Base-by-base conservation (phyloP, 441 rosid species). In the Cnidoscolus chayamansa region DNA sequence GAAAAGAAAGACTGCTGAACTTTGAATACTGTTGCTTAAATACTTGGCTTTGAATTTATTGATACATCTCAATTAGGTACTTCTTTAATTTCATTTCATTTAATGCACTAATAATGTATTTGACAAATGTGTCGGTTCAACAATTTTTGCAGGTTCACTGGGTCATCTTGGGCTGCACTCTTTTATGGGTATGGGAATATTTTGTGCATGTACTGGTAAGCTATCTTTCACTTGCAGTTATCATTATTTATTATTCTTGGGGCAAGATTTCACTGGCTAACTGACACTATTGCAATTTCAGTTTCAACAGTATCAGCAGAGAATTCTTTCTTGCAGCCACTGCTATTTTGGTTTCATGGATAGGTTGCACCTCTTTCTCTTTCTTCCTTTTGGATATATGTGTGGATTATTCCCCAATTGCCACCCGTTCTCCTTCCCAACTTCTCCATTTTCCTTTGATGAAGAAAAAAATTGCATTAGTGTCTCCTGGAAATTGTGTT, bases 101-200 rank as follows among this genome's bases (percentile, higher is more conserved):
- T 0, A 31, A 51, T 69, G 10, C n/a, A 35, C 51, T 10, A 49
- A 1, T 57, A 17, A 8, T 50, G 32, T 30, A 53, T 75, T 31
- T 3, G 49, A 40, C 31, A 47, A 13, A 25, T 12, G 25, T 13
- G 16, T 67, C 35, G 51, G 37, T 64, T 78, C 50, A 58, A 73
- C 70, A 48, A 19, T 17, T 63, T 51, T 67, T 67, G 65, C 83
- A 94, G 98, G 98, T 84, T 94, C 84, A 88, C 93, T 30, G 98
- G 98, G 40, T 79, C 97, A 0, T 3, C 81, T 70, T 94, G 98
- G 98, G 94, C 91, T 43, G 11, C 98, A 45, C 76, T 94, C 47
- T 88, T 90, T 73, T 94, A 92, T 78, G 98, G 98, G 32, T 94
- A 90, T 71, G 98, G 87, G 68, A 94, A 94, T 74, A 85, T 94